Conservation (phyloP, 495 filamentous ascomycete species). For the Antarctomyces pellizariae region DNA sequence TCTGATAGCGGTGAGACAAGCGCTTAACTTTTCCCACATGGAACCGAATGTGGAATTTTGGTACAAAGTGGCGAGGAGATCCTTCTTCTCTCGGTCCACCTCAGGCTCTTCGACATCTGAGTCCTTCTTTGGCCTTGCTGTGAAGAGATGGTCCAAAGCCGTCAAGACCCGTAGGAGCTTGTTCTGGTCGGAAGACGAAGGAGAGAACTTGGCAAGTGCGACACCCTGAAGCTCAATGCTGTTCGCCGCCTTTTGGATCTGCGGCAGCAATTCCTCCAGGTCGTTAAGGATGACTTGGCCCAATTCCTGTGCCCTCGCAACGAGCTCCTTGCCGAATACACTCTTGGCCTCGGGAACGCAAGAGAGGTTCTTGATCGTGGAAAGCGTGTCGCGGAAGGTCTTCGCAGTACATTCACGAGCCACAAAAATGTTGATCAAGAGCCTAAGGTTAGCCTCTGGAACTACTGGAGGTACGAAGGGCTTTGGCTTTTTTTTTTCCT, state of each 20-base stretch:
- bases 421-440: conserved; percentile 88
- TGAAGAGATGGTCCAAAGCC: conserved; percentile 88
- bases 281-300: conserved; percentile 67
- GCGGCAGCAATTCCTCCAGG: conserved; percentile 63
- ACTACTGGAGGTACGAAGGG: conserved; percentile 65
- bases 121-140: conserved; percentile 39
- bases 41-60: conserved; percentile 72
- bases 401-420: conserved; percentile 90
- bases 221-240: conserved; percentile 89
- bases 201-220: conserved; percentile 86
- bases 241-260: conserved; percentile 66
- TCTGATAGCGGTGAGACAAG: conserved; percentile 69
- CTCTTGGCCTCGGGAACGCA: conserved; percentile 75
- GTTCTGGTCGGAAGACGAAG: conserved; percentile 81
- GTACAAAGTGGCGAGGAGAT: conserved; percentile 70
- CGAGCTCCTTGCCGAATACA: conserved; percentile 75
- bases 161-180: conserved; percentile 86
- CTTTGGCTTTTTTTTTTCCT: conserved; percentile 45
- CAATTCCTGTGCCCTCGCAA: conserved; percentile 60
- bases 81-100: conserved; percentile 37
- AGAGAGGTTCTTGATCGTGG: conserved; percentile 93
- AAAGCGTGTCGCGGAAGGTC: conserved; percentile 88
- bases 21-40: conserved; percentile 85
- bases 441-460: conserved; percentile 68
- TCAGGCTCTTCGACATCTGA: conserved; percentile 31